Percentiles rank a stretch among this genome's conserved stretches.
Evolutionary conservation across 140 eudicot genomes (phyloP).

Genomic region (Senecio squalidus): DNA sequence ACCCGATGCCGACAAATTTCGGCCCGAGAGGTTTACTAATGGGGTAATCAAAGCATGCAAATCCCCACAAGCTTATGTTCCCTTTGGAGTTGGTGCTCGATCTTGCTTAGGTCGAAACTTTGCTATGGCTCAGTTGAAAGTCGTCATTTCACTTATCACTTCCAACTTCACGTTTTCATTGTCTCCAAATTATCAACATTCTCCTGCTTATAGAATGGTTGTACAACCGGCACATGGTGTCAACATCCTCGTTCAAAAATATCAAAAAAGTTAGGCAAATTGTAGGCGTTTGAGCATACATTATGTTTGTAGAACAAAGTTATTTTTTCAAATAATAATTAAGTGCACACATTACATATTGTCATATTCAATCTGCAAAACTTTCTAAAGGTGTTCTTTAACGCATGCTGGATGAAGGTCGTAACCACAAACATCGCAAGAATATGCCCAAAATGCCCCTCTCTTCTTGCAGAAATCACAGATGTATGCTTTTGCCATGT

Average conservation of each 20-base stretch:
- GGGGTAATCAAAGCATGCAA: constrained; percentile 72
- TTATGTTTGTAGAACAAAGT: constrained; percentile 16
- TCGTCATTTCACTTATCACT: constrained; percentile 48
- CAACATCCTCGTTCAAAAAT: constrained; percentile 39
- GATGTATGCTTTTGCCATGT: constrained; percentile 44
- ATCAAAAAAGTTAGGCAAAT: constrained; percentile 12
- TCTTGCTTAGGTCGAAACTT: constrained; percentile 67
- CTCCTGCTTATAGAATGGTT: constrained; percentile 81
- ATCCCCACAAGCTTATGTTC: constrained; percentile 74
- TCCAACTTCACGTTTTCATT: constrained; percentile 57
- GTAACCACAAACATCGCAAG: constrained; percentile 44
- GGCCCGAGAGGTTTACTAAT: constrained; percentile 63
- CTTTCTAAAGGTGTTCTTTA: constrained; percentile 15
- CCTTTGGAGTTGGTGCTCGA: constrained; percentile 79
- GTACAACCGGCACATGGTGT: constrained; percentile 84
- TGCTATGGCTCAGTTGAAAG: constrained; percentile 67
- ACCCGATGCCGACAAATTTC: constrained; percentile 55
- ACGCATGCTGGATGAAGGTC: constrained; percentile 51
- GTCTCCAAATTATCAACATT: constrained; percentile 70
- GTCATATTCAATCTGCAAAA: not conserved
- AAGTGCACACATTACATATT: constrained; percentile 6
- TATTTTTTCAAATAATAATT: constrained; percentile 15
- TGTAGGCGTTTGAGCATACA: constrained; percentile 21
- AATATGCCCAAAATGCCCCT: constrained; percentile 47
- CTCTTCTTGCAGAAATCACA: constrained; percentile 47